Base-by-base conservation (phyloP, 495 filamentous ascomycete species). In the Penicillium bialowiezense region DNA sequence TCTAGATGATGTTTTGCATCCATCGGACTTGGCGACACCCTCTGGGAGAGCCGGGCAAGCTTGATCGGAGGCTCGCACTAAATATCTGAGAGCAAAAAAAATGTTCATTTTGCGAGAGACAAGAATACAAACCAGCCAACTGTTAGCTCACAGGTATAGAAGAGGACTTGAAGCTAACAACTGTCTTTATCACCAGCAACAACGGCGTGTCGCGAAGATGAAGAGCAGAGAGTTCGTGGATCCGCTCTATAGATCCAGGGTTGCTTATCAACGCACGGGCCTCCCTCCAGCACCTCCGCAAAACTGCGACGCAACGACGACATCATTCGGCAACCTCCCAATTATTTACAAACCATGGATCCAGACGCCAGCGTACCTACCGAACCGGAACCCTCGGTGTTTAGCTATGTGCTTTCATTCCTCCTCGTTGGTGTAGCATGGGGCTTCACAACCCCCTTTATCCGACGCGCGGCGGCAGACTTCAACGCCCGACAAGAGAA, bases 381-480 rank as follows among this genome's bases (percentile, higher is more conserved):
- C 41, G 56, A 78, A 45, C 84, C 86, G 17, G 78, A 83, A 4
- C 86, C 87, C 29, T 80, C 85, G 1, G 67, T 84, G 47, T 76
- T 92, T 69, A 89, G 86, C 69, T 95, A 88, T 74, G 75, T 89
- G 50, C 76, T 91, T 41, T 89, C 88, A 52, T 97, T 97, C 78
- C 79, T 97, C 50, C 80, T 96, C 54, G 90, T 98, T 53, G 90
- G 90, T 33, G 73, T 90, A 41, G 90, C 90, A 59, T 98, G 93
- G 92, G 81, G 82, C 46, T 75, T 83, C 62, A 79, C 73, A 20
- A 79, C 77, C 35, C 76, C 76, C 33, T 83, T 84, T 65, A 79
- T 83, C 63, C 73, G 73, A 3, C 78, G 79, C 60, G 76, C 80
- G 5, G 78, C 80, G 2, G 72, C 80, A 35, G 75, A 82, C 68